Conservation (phyloP, 2,329 filamentous ascomycete genomes). For the Didymosphaeria variabile region DNA sequence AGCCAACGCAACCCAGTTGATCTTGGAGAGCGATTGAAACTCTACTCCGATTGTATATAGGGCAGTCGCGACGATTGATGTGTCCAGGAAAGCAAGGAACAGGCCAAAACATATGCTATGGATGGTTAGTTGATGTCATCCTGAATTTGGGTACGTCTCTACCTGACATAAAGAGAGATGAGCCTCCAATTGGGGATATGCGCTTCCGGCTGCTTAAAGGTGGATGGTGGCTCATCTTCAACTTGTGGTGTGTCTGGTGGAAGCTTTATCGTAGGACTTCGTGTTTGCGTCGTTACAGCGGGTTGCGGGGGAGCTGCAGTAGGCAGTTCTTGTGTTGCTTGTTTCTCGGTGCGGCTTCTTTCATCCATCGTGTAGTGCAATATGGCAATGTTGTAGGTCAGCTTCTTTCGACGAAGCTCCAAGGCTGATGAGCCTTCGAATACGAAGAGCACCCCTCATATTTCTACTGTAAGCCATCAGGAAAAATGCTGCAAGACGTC, state of each 20-base stretch:
- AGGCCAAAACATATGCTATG: slow-evolving; percentile 61
- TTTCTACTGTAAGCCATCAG: background rate
- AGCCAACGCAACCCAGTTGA: slow-evolving; percentile 32
- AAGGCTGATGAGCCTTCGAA: background rate
- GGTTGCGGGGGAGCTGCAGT: background rate
- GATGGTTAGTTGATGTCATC: background rate
- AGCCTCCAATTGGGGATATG: slow-evolving; percentile 10
- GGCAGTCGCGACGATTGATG: slow-evolving; percentile 68
- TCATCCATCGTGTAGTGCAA: background rate
- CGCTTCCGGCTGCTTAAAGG: background rate
- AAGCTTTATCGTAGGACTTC: background rate
- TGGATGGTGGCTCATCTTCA: background rate
- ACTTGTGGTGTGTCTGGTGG: background rate
- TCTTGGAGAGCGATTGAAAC: slow-evolving; percentile 50
- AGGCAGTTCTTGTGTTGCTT: background rate
- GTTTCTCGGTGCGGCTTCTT: background rate
- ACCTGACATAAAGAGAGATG: slow-evolving; percentile 14
- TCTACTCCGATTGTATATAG: slow-evolving; percentile 65
- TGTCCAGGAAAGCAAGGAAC: slow-evolving; percentile 67
- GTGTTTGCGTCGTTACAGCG: background rate
- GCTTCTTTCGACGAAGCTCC: no score
- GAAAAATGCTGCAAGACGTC: background rate
- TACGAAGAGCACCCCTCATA: background rate
- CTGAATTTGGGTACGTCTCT: background rate
- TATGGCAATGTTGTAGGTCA: background rate